Evolutionary conservation across 345 rosid genomes (phyloP).

Genomic region (Alliaria petiolata): DNA sequence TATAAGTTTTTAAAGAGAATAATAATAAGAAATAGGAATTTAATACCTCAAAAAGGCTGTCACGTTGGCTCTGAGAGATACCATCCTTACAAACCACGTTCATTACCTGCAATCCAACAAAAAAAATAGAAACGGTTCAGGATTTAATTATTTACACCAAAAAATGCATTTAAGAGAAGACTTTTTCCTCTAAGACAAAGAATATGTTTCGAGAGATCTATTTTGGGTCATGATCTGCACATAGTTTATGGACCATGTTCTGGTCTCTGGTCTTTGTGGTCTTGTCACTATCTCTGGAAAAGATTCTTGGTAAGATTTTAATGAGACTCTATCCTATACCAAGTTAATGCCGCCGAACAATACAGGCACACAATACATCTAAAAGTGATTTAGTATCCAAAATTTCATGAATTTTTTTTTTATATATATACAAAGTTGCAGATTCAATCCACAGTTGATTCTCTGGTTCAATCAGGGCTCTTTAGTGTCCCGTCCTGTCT

Average conservation of each 20-base stretch:
- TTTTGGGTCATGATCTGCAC: slow-evolving; percentile 15
- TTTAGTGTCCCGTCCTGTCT: slow-evolving; percentile 14
- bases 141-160: neutral
- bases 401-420: slow-evolving; percentile 5
- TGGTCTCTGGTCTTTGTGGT: slow-evolving; percentile 3
- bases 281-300: neutral
- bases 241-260: too few species aligned
- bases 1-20: neutral
- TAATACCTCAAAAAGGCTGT: slow-evolving; percentile 59
- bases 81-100: slow-evolving; percentile 69
- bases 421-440: slow-evolving; percentile 9
- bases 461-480: slow-evolving; percentile 6
- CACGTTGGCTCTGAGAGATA: slow-evolving; percentile 50
- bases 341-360: neutral
- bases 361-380: neutral
- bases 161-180: neutral
- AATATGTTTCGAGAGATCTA: neutral
- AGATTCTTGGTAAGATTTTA: neutral
- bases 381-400: slow-evolving; percentile 8
- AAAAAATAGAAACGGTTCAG: neutral
- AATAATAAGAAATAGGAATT: neutral
- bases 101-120: slow-evolving; percentile 60
- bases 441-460: slow-evolving; percentile 10
- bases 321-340: slow-evolving; percentile 15
- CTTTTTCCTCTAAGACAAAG: neutral